These are phyloP conservation scores for Immersiporthe knoxdaviesiana DNA, from an alignment of 2,329 filamentous ascomycete genomes.

Conservation along the genomic window DNA sequence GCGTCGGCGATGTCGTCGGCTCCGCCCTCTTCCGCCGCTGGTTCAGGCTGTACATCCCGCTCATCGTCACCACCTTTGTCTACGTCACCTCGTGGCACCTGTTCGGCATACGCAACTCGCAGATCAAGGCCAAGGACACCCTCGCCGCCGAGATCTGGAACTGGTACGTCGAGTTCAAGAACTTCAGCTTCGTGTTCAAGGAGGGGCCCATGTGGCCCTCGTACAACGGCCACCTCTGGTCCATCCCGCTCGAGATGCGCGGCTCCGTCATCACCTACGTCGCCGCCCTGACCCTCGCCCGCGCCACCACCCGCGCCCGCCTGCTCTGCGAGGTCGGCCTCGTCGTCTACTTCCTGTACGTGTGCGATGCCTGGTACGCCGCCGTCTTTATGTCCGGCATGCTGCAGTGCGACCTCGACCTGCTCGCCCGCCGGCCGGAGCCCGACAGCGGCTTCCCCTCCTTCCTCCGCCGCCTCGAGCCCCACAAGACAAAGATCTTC, in stretches of 20 bases:
- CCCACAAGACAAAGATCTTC: slow-evolving; percentile 54
- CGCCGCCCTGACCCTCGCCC: slow-evolving; percentile 57
- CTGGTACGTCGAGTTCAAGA: slow-evolving; percentile 22
- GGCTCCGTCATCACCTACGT: slow-evolving; percentile 23
- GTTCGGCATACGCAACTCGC: slow-evolving; percentile 19
- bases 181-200: slow-evolving; percentile 21
- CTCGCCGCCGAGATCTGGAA: slow-evolving; percentile 16
- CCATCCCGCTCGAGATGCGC: slow-evolving; percentile 21
- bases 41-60: slow-evolving; percentile 16
- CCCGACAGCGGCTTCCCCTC: slow-evolving; percentile 52
- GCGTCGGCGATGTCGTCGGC: slow-evolving; percentile 14
- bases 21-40: slow-evolving; percentile 21
- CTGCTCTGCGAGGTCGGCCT: slow-evolving; percentile 57
- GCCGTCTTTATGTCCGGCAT: slow-evolving; percentile 64
- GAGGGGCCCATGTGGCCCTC: slow-evolving; percentile 17
- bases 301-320: slow-evolving; percentile 57
- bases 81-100: slow-evolving; percentile 18
- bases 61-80: slow-evolving; percentile 19
- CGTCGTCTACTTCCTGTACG: slow-evolving; percentile 68
- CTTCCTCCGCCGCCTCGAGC: slow-evolving; percentile 50
- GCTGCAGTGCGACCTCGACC: slow-evolving; percentile 63
- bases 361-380: slow-evolving; percentile 66
- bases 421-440: slow-evolving; percentile 46
- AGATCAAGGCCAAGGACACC: slow-evolving; percentile 11
- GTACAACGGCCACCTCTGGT: slow-evolving; percentile 22